Evolutionary conservation across 2,329 filamentous ascomycete species (phyloP).

Genomic region (Colletotrichum graminicola): DNA sequence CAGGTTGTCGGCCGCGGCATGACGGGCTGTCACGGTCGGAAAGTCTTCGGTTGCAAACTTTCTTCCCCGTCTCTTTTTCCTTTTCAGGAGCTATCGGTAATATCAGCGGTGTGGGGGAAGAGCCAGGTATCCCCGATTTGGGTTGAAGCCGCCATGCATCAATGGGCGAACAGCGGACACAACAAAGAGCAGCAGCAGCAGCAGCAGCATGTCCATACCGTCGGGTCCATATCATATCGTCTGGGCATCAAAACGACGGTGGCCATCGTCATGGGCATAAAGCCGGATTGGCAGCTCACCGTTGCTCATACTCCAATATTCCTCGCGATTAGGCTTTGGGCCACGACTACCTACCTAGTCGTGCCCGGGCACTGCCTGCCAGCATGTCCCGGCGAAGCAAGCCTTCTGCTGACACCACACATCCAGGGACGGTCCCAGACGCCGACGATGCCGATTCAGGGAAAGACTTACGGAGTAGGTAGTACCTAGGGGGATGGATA

Average conservation of each 20-base stretch:
- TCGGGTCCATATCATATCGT: background rate
- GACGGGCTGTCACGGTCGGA: conserved; percentile 9
- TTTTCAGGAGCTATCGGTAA: conserved; percentile 10
- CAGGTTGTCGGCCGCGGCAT: conserved; percentile 23
- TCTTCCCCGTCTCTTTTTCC: background rate
- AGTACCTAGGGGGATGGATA: no score
- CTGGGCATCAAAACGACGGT: background rate
- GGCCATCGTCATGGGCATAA: background rate
- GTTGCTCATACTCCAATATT: conserved; percentile 11
- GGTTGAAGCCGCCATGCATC: background rate
- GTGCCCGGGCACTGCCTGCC: conserved; percentile 25
- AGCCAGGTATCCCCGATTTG: background rate
- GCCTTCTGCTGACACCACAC: background rate
- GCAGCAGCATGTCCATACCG: background rate
- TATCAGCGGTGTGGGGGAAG: conserved; percentile 7
- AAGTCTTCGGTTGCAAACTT: conserved; percentile 15
- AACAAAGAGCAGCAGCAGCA: background rate
- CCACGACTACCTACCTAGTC: no score
- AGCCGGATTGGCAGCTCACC: conserved; percentile 13
- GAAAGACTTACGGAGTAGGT: no score
- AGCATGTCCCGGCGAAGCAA: conserved; percentile 6
- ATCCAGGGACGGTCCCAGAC: conserved; percentile 25
- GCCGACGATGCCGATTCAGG: background rate
- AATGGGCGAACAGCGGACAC: background rate
- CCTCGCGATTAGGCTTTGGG: conserved; percentile 1